These are phyloP conservation scores for Prosopis cineraria DNA, from an alignment of 306 rosid species.

Conservation along the genomic window DNA sequence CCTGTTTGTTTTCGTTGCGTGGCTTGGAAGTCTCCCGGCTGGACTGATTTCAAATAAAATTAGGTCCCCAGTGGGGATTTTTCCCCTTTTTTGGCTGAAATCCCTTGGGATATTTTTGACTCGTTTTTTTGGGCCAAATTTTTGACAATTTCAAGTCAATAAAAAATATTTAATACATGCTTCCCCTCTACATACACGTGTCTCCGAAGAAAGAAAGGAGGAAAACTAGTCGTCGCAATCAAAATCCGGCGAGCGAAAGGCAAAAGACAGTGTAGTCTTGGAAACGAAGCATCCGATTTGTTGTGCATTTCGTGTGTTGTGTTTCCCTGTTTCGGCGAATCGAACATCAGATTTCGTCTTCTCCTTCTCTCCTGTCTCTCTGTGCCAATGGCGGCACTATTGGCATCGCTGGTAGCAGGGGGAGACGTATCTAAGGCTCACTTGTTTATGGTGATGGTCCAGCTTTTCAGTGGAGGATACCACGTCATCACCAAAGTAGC, in stretches of 20 bases:
- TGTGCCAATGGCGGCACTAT: constrained; percentile 40
- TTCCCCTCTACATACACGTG: not conserved
- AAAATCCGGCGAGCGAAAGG: not conserved
- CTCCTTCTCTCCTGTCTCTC: not conserved
- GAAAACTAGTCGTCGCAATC: not conserved
- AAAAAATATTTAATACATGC: not conserved
- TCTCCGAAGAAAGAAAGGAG: not conserved
- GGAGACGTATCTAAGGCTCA: constrained; percentile 75
- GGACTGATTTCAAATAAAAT: no score
- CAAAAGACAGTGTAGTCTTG: not conserved
- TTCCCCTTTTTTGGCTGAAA: no score
- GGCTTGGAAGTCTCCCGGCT: no score
- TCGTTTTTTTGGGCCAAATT: no score
- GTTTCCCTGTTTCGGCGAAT: not conserved
- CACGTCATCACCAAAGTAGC: constrained; percentile 91
- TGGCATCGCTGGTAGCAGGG: constrained; percentile 26
- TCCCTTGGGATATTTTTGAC: no score
- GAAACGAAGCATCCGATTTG: constrained; percentile 3
- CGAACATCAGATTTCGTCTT: not conserved
- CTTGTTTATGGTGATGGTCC: constrained; percentile 70
- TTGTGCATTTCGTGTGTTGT: not conserved
- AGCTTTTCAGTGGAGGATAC: constrained; percentile 80
- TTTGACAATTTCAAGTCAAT: no score
- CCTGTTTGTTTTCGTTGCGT: no score
- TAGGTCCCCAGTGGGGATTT: no score